A percentile compares a stretch with the other conserved stretches of the same genome.
Conservation (phyloP, 148 eudicot genomes). For the Agrostemma githago region DNA sequence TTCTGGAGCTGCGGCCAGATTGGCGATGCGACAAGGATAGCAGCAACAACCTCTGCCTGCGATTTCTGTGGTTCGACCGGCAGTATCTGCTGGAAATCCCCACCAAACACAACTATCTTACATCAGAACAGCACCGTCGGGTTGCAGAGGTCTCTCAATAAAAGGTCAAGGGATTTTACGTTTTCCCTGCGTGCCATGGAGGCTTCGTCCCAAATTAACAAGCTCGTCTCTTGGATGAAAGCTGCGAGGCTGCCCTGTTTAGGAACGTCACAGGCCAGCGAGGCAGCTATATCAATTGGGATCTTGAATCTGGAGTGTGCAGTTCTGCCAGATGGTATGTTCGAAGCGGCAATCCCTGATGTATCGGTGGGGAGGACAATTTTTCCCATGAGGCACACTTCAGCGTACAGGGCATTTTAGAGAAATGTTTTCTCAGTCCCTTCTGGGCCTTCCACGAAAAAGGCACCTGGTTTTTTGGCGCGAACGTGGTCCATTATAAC, state of each 20-base stretch:
- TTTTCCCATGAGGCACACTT: background rate
- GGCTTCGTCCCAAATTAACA: background rate
- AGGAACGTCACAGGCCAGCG: background rate
- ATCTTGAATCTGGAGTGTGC: background rate
- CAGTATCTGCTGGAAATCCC: background rate
- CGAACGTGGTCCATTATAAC: too few species aligned
- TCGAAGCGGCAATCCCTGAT: background rate
- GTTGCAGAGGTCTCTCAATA: background rate
- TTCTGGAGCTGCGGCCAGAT: background rate
- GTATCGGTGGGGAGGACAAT: background rate
- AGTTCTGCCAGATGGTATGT: background rate
- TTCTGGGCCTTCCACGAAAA: background rate
- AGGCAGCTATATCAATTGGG: background rate
- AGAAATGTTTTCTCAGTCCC: background rate
- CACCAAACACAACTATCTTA: background rate
- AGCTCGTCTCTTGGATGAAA: background rate
- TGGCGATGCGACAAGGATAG: background rate
- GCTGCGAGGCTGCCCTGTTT: background rate
- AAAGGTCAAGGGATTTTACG: background rate
- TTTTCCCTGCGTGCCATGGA: background rate
- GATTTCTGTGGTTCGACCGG: background rate
- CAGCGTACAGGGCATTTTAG: background rate
- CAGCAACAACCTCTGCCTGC: background rate
- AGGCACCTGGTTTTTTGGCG: background rate
- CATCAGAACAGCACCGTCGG: background rate